Conservation (phyloP, 1,284 basidiomycete species). For the Ganoderma multipileum region DNA sequence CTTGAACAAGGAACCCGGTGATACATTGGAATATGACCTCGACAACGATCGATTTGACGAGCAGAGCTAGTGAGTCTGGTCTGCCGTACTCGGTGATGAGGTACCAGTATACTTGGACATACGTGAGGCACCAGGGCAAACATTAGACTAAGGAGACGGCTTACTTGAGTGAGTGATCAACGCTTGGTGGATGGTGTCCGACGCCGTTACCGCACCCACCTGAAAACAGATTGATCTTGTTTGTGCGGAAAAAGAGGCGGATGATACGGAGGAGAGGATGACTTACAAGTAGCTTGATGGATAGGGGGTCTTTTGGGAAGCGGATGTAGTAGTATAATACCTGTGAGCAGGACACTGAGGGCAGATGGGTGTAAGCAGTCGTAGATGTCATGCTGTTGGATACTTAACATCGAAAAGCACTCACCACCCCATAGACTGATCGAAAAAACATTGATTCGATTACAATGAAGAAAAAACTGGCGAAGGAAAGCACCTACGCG, state of each 20-base stretch:
- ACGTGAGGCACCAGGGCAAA: not conserved
- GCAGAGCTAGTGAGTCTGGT: constrained; percentile 38
- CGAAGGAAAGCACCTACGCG: constrained; percentile 42
- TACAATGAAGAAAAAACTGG: not conserved
- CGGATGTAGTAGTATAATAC: constrained; percentile 60
- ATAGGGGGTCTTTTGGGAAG: constrained; percentile 58
- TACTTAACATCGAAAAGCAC: constrained; percentile 5
- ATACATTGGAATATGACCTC: constrained; percentile 63
- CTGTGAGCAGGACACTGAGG: constrained; percentile 60
- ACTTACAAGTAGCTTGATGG: constrained; percentile 55
- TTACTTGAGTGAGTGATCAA: constrained; percentile 61
- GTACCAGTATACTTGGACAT: constrained; percentile 58
- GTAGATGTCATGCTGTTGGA: too few relatives aligned
- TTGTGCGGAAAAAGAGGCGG: not conserved
- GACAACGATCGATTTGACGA: constrained; percentile 54
- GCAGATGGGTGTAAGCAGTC: not conserved
- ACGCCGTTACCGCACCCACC: constrained; percentile 50
- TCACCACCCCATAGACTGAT: constrained; percentile 56
- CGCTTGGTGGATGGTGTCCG: constrained; percentile 56
- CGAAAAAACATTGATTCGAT: not conserved
- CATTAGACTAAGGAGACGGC: constrained; percentile 18
- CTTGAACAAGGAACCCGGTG: constrained; percentile 60
- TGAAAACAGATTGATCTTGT: not conserved
- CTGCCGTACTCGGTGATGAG: constrained; percentile 56
- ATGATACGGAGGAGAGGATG: not conserved